phyloP scores from a whole-genome alignment of 1,139 yeast species.

The Sugiyamaella neomexicana region DNA sequence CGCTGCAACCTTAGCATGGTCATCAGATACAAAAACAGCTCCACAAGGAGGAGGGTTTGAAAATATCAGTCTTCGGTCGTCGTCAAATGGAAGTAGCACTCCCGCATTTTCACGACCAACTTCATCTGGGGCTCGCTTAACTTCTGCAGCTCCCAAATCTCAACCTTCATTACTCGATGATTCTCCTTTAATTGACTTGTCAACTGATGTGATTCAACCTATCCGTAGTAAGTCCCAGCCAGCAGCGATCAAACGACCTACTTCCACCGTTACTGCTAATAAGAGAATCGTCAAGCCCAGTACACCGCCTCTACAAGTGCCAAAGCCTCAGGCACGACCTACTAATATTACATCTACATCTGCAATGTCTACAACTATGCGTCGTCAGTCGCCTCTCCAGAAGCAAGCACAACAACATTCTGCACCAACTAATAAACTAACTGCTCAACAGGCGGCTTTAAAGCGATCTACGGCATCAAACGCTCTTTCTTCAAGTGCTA shows the following conservation, averaged over 20 bases:
- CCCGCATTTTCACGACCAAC: neutral
- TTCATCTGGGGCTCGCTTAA: neutral
- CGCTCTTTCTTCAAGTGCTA: slow-evolving; percentile 12
- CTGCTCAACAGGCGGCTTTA: slow-evolving; percentile 7
- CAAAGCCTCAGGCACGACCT: neutral
- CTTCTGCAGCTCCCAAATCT: slow-evolving; percentile 3
- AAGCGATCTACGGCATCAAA: slow-evolving; percentile 12
- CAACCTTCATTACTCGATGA: slow-evolving; percentile 18
- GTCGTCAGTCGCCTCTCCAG: slow-evolving; percentile 2
- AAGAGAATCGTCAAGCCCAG: neutral
- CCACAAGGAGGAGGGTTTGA: neutral
- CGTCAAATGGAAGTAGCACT: neutral
- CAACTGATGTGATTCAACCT: slow-evolving; percentile 16
- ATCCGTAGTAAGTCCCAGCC: slow-evolving; percentile 10
- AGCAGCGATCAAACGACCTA: slow-evolving; percentile 1
- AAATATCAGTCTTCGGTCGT: neutral
- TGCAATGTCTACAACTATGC: neutral
- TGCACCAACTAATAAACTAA: neutral
- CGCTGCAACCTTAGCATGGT: slow-evolving; percentile 35
- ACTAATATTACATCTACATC: neutral
- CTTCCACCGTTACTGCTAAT: neutral
- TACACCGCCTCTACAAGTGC: slow-evolving; percentile 8
- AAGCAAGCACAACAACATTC: neutral
- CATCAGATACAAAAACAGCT: slow-evolving; percentile 11
- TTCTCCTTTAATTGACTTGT: slow-evolving; percentile 18